phyloP scores from a whole-genome alignment of 495 filamentous ascomycete species.

The Trichoderma reesei region DNA sequence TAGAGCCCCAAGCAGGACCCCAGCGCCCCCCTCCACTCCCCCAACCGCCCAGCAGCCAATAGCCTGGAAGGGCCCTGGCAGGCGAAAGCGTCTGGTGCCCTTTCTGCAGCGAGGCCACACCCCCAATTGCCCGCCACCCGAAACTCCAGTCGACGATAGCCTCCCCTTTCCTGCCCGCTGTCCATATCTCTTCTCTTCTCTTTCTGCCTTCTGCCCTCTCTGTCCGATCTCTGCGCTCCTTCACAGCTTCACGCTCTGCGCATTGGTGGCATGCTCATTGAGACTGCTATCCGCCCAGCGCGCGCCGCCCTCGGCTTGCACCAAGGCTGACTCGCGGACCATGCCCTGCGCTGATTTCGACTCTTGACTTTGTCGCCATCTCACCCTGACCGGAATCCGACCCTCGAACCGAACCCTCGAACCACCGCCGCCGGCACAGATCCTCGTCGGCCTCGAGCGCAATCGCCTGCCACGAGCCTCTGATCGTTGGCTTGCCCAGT shows the following conservation, averaged over 20 bases:
- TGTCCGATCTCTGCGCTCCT: neutral
- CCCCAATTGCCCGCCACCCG: slow-evolving; percentile 7
- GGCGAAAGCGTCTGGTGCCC: neutral
- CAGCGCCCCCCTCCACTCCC: no score
- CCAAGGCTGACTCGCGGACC: slow-evolving; percentile 7
- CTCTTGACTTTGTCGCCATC: slow-evolving; percentile 6
- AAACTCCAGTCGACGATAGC: neutral
- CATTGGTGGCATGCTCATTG: slow-evolving; percentile 7
- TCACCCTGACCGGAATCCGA: neutral
- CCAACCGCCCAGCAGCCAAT: neutral
- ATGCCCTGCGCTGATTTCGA: slow-evolving; percentile 7
- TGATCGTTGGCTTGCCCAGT: slow-evolving; percentile 22
- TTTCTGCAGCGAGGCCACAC: neutral
- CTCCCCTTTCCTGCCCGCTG: neutral
- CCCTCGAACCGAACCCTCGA: no score
- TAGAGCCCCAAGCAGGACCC: no score
- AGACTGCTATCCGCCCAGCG: neutral
- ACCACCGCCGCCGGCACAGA: neutral
- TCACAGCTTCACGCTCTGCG: neutral
- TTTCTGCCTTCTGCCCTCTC: neutral
- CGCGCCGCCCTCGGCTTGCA: slow-evolving; percentile 5
- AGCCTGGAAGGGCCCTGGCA: no score
- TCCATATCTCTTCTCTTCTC: neutral
- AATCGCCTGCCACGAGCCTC: slow-evolving; percentile 14
- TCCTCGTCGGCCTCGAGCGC: neutral